Base-by-base conservation (phyloP, 2,329 filamentous ascomycete genomes). In the Monilinia laxa region DNA sequence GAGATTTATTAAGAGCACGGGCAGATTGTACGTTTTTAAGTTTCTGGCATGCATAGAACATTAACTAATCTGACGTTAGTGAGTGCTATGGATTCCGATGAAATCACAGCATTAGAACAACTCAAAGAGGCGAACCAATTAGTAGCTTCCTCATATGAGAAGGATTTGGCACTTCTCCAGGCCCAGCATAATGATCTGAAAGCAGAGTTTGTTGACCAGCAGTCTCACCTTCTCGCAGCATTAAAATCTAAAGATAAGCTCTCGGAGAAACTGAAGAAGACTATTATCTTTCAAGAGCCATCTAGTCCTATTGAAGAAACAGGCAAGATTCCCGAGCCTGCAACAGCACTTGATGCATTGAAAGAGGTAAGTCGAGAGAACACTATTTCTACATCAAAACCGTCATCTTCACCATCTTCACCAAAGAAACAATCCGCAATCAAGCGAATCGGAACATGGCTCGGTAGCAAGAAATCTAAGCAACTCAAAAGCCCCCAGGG, bases 201-300 rank as follows among this genome's bases (percentile, higher is more conserved):
- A 68, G 78, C 81, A 65, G 85, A 88, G 74, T 79, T 81, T 60
- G 84, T 87, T 64, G 80, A 83, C 68, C 82, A 85, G 73, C 85
- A 86, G 76, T 81, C 81, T 57, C 85, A 88, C 73, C 81, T 89
- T 31, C 81, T 88, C 70, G 81, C 85, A 52, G 83, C 84, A 55
- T 79, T 88, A 23, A 79, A 88, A 56, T 81, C 83, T 69, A 88
- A 88, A 75, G 85, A 88, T 68, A 83, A 83, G 75, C 78, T 87
- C 64, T 81, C 83, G 65, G 84, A 84, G 75, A 81, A 85, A 67
- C 77, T 82, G 47, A 83, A 65, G 31, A 59, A 28, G 28, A 28
- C 28, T 28, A 28, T 16, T 42, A 42, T 67, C 38, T 63, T 66
- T 23, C 40, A 68, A 18, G 68, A 68, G 42, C 71, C 70, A 62